A percentile compares a stretch with the other conserved stretches of the same genome.
phyloP scores from a whole-genome alignment of 129 eudicot species.

The Rutidosis leptorrhynchoides region DNA sequence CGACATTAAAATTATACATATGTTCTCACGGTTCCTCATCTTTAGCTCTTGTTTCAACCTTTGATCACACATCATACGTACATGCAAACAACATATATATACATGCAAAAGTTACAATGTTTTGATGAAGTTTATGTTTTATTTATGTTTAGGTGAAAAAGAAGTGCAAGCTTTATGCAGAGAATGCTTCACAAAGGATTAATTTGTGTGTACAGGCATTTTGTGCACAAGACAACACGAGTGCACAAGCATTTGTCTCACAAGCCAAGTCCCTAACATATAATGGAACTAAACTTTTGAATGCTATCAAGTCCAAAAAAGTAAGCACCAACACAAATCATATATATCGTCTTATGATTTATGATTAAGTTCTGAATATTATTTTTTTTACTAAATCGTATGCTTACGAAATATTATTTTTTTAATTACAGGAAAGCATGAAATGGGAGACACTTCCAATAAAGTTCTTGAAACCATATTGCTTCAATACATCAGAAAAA shows the following conservation, averaged over 20 bases:
- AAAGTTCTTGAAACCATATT: constrained; percentile 46
- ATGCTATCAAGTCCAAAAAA: constrained; percentile 59
- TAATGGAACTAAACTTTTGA: constrained; percentile 56
- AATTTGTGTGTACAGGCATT: constrained; percentile 63
- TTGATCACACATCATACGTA: too few species aligned
- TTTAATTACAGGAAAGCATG: constrained; percentile 69
- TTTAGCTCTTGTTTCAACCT: too few species aligned
- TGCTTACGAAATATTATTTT: background rate
- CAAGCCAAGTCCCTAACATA: constrained; percentile 55
- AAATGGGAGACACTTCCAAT: constrained; percentile 68
- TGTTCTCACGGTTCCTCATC: too few species aligned
- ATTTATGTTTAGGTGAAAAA: constrained; percentile 52
- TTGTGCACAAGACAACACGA: constrained; percentile 53
- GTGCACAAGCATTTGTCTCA: constrained; percentile 51
- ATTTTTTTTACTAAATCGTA: background rate
- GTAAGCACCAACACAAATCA: constrained; percentile 39
- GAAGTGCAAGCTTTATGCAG: constrained; percentile 52
- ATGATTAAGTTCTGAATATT: background rate
- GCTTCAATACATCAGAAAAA: constrained; percentile 50
- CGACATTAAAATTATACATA: too few species aligned
- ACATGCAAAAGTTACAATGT: background rate
- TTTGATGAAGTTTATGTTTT: background rate
- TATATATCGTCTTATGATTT: background rate
- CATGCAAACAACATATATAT: too few species aligned
- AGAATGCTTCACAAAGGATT: constrained; percentile 67